Percentiles rank a stretch among this genome's conserved stretches.
These are phyloP conservation scores for Conticribra guillardii DNA, from an alignment of 108 stramenopile genomes.

Conservation along the genomic window DNA sequence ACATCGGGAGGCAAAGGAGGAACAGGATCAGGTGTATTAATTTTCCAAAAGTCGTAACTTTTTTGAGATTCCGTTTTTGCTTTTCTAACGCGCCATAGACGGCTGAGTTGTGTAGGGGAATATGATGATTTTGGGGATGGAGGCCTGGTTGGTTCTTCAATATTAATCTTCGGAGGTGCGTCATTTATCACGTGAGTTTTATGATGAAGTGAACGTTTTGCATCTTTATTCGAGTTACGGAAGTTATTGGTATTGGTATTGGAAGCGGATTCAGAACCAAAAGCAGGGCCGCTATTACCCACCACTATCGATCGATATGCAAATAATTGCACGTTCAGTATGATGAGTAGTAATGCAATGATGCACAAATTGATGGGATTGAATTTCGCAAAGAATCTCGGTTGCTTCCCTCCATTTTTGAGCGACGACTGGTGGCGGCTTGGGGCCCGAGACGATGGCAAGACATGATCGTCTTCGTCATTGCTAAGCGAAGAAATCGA, in stretches of 20 bases:
- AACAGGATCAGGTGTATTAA: conserved; percentile 26
- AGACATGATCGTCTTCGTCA: neutral
- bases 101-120: conserved; percentile 11
- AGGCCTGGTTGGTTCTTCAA: neutral
- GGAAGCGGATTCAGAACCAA: too few relatives aligned
- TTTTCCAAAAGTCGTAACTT: conserved; percentile 37
- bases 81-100: conserved; percentile 1
- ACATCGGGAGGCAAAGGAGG: conserved; percentile 27
- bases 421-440: neutral
- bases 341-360: neutral
- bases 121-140: neutral
- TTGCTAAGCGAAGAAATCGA: neutral
- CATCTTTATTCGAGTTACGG: too few relatives aligned
- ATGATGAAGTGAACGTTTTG: too few relatives aligned
- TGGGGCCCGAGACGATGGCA: neutral
- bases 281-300: neutral
- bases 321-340: neutral
- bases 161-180: neutral
- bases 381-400: too few relatives aligned
- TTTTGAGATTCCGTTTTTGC: conserved; percentile 1
- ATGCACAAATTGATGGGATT: neutral
- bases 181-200: neutral
- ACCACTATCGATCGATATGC: neutral
- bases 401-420: too few relatives aligned
- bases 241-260: too few relatives aligned